phyloP scores from a whole-genome alignment of 2,329 filamentous ascomycete genomes.

The Colletotrichum sp. region DNA sequence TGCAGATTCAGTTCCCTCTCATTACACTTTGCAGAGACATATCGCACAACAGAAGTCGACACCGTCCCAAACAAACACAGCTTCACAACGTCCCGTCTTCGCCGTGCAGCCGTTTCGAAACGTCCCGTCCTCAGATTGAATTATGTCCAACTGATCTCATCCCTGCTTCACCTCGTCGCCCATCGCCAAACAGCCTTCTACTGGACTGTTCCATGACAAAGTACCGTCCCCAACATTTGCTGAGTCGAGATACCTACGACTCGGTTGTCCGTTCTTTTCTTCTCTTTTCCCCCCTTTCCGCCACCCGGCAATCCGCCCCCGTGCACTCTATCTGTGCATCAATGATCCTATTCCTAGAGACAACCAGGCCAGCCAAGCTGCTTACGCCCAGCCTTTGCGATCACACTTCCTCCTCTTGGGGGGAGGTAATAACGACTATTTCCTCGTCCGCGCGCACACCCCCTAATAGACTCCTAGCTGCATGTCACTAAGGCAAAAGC shows the following conservation, averaged over 20 bases:
- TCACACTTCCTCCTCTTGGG: neutral
- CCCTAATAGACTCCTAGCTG: neutral
- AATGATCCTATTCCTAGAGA: neutral
- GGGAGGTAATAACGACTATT: neutral
- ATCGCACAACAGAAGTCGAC: neutral
- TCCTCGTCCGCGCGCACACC: neutral
- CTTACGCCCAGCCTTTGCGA: neutral
- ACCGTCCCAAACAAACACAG: neutral
- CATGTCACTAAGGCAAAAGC: neutral
- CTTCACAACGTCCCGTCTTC: neutral
- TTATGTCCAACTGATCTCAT: neutral
- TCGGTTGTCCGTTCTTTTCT: neutral
- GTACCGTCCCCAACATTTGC: neutral
- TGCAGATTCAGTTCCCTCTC: neutral
- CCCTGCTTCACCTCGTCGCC: neutral
- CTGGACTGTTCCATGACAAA: neutral
- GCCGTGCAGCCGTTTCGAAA: slow-evolving; percentile 14
- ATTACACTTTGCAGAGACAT: neutral
- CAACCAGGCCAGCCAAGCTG: neutral
- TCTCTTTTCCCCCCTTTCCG: neutral
- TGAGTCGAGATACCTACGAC: neutral
- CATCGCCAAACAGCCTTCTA: neutral
- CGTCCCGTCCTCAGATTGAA: neutral
- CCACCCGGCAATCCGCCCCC: neutral
- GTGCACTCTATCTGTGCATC: slow-evolving; percentile 11